Base-by-base conservation (phyloP, 495 filamentous ascomycete genomes). In the Pyronema omphalodes region DNA sequence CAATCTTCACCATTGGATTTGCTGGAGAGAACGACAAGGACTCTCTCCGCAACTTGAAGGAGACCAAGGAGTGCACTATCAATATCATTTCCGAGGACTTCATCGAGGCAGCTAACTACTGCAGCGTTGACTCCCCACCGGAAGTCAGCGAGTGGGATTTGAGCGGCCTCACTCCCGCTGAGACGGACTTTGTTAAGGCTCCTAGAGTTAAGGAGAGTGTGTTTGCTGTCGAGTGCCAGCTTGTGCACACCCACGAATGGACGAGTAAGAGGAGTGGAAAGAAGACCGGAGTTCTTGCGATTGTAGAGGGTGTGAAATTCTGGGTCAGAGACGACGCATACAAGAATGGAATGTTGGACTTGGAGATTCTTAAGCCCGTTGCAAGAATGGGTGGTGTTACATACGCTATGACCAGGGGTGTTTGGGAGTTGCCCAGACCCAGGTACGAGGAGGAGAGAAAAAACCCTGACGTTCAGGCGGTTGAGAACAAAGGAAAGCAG, bases 321-420 rank as follows among this genome's bases (percentile, higher is more conserved):
- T 93, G 87, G 84, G 86, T 79, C 9, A 68, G 88, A 45, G 87
- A 94, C 64, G 89, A 94, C 70, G 86, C 86, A 9, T 70, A 95
- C 6, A 82, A 93, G 59, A 76, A 84, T 63, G 84, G 77, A 55
- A 53, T 81, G 23, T 71, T 96, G 36, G 80, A 91, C 68, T 71
- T 84, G 11, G 74, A 72, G 54, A 68, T 84, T 8, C 60, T 95
- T 39, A 76, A 75, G 58, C 91, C 89, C 12, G 75, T 93, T 29
- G 76, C 76, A 60, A 76, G 89, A 8, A 56, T 95, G 41, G 89
- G 88, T 7, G 89, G 91, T 0, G 87, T 94, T 59, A 78, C 78
- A 5, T 95, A 94, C 63, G 82, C 78, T 0, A 72, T 86, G 19
- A 71, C 75, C 6, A 79, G 74, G 0, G 79, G 88, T 44, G 84